Evolutionary conservation across 2,329 filamentous ascomycete species (phyloP).

Genomic region (Alternaria solani): DNA sequence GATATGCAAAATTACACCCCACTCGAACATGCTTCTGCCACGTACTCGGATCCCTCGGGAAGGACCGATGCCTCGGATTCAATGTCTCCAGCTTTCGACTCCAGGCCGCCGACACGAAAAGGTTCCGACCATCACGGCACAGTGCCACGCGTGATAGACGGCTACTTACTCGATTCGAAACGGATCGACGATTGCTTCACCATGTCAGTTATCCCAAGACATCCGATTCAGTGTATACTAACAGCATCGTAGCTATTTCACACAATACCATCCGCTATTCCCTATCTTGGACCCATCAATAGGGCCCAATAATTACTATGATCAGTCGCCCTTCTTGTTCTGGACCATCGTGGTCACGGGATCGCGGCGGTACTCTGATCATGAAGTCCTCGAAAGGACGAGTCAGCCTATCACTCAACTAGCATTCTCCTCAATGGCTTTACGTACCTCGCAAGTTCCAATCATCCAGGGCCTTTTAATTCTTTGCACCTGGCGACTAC

Average conservation of each 20-base stretch:
- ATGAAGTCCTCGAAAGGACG: slow-evolving; percentile 46
- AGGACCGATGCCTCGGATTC: slow-evolving; percentile 39
- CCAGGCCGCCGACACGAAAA: slow-evolving; percentile 34
- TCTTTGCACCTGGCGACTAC: slow-evolving; percentile 53
- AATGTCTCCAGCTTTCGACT: slow-evolving; percentile 42
- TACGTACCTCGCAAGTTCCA: slow-evolving; percentile 48
- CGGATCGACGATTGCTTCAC: slow-evolving; percentile 48
- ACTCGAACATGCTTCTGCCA: slow-evolving; percentile 34
- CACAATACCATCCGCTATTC: slow-evolving; percentile 45
- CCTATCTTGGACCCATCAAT: slow-evolving; percentile 45
- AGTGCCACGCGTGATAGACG: slow-evolving; percentile 39
- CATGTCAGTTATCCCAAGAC: slow-evolving; percentile 30
- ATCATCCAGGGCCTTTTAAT: slow-evolving; percentile 53
- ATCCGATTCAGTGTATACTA: slow-evolving; percentile 10
- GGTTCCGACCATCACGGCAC: slow-evolving; percentile 33
- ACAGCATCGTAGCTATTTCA: slow-evolving; percentile 41
- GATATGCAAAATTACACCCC: slow-evolving; percentile 40
- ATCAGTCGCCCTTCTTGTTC: slow-evolving; percentile 49
- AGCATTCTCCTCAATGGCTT: slow-evolving; percentile 49
- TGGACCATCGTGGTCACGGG: slow-evolving; percentile 53
- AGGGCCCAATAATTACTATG: slow-evolving; percentile 45
- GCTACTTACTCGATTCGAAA: slow-evolving; percentile 44
- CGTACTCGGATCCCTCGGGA: slow-evolving; percentile 41
- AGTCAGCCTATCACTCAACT: slow-evolving; percentile 48
- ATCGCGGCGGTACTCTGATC: slow-evolving; percentile 48